Evolutionary conservation across 345 rosid genomes (phyloP).

Genomic region (Camelina hispida): DNA sequence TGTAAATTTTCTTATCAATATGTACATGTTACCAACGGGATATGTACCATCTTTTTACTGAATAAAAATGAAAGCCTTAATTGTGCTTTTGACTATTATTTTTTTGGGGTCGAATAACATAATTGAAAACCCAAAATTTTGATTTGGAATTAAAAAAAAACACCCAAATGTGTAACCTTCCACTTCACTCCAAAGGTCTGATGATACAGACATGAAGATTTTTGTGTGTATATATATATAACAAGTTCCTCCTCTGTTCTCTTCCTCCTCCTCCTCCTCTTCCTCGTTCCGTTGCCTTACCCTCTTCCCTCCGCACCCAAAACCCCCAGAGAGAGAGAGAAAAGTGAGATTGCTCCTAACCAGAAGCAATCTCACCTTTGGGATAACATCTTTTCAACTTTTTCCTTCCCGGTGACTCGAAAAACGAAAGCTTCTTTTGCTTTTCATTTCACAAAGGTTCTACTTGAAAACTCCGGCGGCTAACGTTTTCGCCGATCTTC

Average conservation of each 20-base stretch:
- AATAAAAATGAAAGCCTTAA: not conserved
- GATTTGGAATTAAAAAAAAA: not conserved
- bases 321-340: conserved; percentile 2
- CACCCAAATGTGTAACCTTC: conserved; percentile 2
- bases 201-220: not conserved
- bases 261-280: not conserved
- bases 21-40: no score
- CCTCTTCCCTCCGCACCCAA: conserved; percentile 28
- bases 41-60: not conserved
- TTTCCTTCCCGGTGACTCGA: not conserved
- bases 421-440: conserved; percentile 18
- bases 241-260: conserved; percentile 17
- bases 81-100: not conserved
- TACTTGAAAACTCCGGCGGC: conserved; percentile 28
- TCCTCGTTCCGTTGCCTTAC: conserved; percentile 27
- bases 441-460: conserved; percentile 14
- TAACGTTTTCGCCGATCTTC: conserved; percentile 27
- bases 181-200: not conserved
- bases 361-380: conserved; percentile 14
- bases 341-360: conserved; percentile 21
- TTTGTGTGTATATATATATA: conserved; percentile 23
- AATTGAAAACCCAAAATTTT: not conserved
- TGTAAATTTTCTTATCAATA: no score
- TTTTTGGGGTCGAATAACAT: not conserved
- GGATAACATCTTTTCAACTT: not conserved